Percentiles rank a stretch among this genome's conserved stretches.
Conservation (phyloP, 148 eudicot species). For the Spergularia marina region DNA sequence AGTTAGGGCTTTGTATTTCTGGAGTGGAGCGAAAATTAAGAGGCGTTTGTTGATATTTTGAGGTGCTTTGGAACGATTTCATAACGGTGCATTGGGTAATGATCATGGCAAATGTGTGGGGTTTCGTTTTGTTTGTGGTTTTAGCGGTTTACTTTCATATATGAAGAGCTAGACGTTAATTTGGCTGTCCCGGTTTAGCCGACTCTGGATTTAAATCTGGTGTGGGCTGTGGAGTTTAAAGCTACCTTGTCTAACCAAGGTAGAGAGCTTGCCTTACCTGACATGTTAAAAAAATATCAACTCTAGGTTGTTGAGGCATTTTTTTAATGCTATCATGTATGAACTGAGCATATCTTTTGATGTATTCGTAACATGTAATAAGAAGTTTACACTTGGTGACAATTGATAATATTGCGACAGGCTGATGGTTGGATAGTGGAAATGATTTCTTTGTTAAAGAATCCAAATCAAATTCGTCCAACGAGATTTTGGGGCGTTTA, state of each 20-base stretch:
- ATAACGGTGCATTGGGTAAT: slow-evolving; percentile 2
- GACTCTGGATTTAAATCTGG: neutral
- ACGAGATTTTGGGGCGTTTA: slow-evolving; percentile 97
- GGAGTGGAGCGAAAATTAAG: neutral
- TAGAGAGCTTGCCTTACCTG: too few relatives aligned
- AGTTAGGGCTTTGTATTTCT: neutral
- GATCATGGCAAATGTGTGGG: neutral
- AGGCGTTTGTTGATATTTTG: neutral
- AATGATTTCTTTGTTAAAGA: slow-evolving; percentile 68
- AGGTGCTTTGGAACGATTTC: neutral
- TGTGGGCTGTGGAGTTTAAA: too few relatives aligned
- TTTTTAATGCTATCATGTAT: neutral
- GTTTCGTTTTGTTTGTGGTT: neutral
- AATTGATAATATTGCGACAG: slow-evolving; percentile 40
- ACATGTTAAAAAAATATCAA: too few relatives aligned
- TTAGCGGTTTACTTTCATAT: neutral
- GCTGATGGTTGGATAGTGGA: slow-evolving; percentile 98
- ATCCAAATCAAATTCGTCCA: slow-evolving; percentile 87
- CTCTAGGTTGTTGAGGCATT: neutral
- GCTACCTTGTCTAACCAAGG: too few relatives aligned
- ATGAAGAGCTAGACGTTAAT: neutral
- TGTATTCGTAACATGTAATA: neutral
- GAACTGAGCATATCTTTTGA: neutral
- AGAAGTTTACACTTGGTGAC: neutral
- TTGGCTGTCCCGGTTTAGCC: neutral